These are phyloP conservation scores for Kazachstania viticola DNA, from an alignment of 805 yeast genomes.

Conservation along the genomic window DNA sequence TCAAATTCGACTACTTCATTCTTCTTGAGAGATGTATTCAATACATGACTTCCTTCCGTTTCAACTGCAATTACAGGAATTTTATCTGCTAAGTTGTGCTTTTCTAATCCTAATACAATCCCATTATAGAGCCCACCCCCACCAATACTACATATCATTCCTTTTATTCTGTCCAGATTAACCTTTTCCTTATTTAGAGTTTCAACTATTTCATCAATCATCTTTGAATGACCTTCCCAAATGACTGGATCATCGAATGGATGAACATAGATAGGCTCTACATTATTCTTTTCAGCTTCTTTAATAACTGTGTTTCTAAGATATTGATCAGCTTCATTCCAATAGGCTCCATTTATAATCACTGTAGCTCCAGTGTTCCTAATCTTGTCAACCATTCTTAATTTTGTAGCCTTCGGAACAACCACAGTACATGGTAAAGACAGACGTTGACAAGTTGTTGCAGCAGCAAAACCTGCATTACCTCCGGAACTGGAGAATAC, in stretches of 20 bases:
- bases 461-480: constrained; percentile 36
- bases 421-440: constrained; percentile 41
- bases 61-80: constrained; percentile 41
- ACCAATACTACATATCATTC: constrained; percentile 43
- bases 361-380: constrained; percentile 36
- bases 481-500: constrained; percentile 47
- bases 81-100: constrained; percentile 25
- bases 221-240: constrained; percentile 44
- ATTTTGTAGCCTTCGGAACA: constrained; percentile 41
- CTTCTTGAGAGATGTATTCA: constrained; percentile 38
- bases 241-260: constrained; percentile 41
- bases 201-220: constrained; percentile 34
- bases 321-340: constrained; percentile 41
- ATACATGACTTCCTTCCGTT: constrained; percentile 52
- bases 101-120: constrained; percentile 33
- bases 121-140: constrained; percentile 52
- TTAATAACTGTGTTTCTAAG: constrained; percentile 26
- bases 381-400: constrained; percentile 32
- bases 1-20: constrained; percentile 34
- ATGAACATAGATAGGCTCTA: constrained; percentile 39
- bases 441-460: constrained; percentile 32
- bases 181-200: constrained; percentile 15
- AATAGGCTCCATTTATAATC: constrained; percentile 33
- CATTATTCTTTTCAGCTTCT: constrained; percentile 7
- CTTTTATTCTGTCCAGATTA: constrained; percentile 26